These are phyloP conservation scores for Triticum urartu DNA, from an alignment of 176 grass and related monocot genomes.

Conservation along the genomic window DNA sequence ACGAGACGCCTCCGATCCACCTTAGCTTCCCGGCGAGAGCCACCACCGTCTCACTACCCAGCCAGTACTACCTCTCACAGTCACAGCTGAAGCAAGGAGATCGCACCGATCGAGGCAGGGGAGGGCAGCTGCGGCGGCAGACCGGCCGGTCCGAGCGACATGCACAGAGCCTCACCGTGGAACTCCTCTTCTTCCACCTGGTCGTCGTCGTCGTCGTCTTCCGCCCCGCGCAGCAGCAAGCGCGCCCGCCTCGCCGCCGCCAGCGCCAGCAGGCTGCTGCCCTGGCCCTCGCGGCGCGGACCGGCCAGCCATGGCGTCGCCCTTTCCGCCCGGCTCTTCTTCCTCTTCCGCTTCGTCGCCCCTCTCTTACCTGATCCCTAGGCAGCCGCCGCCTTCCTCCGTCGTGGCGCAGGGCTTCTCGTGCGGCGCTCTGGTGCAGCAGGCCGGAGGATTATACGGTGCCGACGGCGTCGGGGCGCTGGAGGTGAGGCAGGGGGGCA, in stretches of 20 bases:
- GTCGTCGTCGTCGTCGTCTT: background rate
- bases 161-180: conserved; percentile 58
- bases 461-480: background rate
- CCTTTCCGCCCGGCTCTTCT: conserved; percentile 37
- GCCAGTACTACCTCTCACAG: background rate
- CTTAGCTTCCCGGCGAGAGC: background rate
- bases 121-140: background rate
- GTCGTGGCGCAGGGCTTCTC: conserved; percentile 7
- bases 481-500: conserved; percentile 14
- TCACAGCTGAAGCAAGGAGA: background rate
- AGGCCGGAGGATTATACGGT: conserved; percentile 17
- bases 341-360: conserved; percentile 52
- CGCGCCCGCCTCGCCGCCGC: conserved; percentile 21
- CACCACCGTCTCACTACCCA: background rate
- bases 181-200: background rate
- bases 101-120: background rate
- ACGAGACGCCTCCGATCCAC: conserved; percentile 44
- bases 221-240: conserved; percentile 40
- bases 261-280: conserved; percentile 31
- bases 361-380: conserved; percentile 61
- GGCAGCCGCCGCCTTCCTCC: background rate
- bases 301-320: conserved; percentile 38
- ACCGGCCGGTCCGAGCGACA: conserved; percentile 41
- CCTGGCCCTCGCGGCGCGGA: conserved; percentile 36
- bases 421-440: background rate